phyloP scores from a whole-genome alignment of 345 rosid genomes.

The Isatis tinctoria region DNA sequence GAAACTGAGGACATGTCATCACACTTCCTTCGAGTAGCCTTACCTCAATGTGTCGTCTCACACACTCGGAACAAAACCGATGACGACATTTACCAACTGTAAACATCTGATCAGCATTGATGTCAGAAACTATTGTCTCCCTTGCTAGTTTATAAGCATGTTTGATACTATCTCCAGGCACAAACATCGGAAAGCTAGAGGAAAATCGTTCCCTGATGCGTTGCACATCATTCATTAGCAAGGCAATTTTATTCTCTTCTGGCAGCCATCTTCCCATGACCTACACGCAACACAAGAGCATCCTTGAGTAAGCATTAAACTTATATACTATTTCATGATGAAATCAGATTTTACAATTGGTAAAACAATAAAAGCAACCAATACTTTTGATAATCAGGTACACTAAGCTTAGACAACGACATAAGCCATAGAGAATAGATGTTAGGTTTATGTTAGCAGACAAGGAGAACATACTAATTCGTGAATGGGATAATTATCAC shows the following conservation, averaged over 20 bases:
- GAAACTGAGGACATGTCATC: conserved; percentile 57
- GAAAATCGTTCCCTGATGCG: not conserved
- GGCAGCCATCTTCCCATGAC: not conserved
- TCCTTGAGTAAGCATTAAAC: not conserved
- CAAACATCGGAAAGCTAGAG: not conserved
- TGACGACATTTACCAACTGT: conserved; percentile 52
- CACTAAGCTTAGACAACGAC: no score
- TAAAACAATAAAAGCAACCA: not conserved
- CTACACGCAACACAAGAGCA: not conserved
- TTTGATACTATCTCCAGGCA: not conserved
- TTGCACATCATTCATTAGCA: conserved; percentile 19
- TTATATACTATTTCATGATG: not conserved
- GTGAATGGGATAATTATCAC: not conserved
- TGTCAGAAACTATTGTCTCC: conserved; percentile 53
- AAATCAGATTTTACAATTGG: not conserved
- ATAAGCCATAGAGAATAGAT: not conserved
- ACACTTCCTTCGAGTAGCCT: conserved; percentile 15
- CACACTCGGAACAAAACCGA: conserved; percentile 55
- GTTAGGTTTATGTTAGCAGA: not conserved
- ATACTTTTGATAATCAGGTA: not conserved
- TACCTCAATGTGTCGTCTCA: conserved; percentile 56
- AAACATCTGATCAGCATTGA: conserved; percentile 42
- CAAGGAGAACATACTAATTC: not conserved
- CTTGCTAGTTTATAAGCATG: conserved; percentile 42
- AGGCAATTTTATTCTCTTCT: conserved; percentile 21